Conservation (phyloP, 805 yeast genomes). For the Wickerhamiella musiphila region DNA sequence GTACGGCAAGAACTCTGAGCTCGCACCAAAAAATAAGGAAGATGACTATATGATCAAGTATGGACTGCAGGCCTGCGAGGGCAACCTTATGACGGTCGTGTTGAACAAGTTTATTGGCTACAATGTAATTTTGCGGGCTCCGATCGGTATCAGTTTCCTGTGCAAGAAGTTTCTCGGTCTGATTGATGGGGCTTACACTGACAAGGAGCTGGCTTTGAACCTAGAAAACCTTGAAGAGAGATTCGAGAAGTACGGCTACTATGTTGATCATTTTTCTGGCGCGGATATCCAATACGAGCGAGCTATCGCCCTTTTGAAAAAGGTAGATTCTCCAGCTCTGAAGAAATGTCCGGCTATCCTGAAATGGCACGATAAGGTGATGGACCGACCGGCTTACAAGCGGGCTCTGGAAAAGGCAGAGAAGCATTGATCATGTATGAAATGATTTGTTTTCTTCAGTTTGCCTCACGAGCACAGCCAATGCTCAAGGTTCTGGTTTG, state of each 20-base stretch:
- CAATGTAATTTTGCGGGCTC: conserved; percentile 13
- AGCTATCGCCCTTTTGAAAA: conserved; percentile 1
- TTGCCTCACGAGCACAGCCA: no score
- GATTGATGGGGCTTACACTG: conserved; percentile 31
- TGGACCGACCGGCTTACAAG: conserved; percentile 5
- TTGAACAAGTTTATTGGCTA: conserved; percentile 23
- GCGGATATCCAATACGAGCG: conserved; percentile 34
- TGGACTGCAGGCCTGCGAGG: conserved; percentile 39
- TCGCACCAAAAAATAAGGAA: conserved; percentile 24
- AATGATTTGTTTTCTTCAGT: no score
- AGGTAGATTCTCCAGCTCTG: no score
- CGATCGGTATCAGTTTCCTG: conserved; percentile 11
- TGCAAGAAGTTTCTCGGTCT: conserved; percentile 28
- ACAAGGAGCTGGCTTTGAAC: conserved; percentile 28
- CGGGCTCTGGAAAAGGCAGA: conserved; percentile 6
- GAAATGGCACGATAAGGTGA: conserved; percentile 9
- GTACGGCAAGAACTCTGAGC: conserved; percentile 28
- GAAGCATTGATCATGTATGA: no score
- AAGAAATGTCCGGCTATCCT: conserved; percentile 9
- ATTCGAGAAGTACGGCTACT: conserved; percentile 31
- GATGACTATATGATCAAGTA: conserved; percentile 30
- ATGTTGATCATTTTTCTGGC: conserved; percentile 40
- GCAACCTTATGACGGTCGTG: conserved; percentile 35
- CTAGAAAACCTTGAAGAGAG: conserved; percentile 27
- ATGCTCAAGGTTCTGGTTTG: no score